Evolutionary conservation across 176 grass and related monocot species (phyloP).

Genomic region (Thinopyrum elongatum): DNA sequence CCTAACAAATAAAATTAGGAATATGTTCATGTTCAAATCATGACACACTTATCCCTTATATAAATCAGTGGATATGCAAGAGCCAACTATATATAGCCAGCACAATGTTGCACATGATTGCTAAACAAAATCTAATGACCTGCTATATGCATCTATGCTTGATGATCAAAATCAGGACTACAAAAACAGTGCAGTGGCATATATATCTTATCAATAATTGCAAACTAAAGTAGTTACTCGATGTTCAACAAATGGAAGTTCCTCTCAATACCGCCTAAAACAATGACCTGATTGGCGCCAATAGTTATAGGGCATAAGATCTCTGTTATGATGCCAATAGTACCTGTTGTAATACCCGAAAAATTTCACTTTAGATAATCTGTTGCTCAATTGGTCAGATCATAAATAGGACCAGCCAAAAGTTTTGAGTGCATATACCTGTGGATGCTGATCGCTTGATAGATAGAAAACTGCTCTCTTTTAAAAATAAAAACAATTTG

Average conservation of each 20-base stretch:
- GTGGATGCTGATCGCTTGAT: no score
- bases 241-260: not conserved
- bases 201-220: no score
- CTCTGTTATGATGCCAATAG: not conserved
- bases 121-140: not conserved
- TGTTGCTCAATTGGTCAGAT: no score
- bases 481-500: no score
- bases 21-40: not conserved
- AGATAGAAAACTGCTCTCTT: no score
- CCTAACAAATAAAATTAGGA: not conserved
- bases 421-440: no score
- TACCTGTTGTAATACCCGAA: not conserved
- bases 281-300: not conserved
- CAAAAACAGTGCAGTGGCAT: not conserved
- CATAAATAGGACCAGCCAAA: no score
- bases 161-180: not conserved
- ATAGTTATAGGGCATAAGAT: not conserved
- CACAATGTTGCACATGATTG: not conserved
- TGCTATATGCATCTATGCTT: not conserved
- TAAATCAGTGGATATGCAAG: not conserved
- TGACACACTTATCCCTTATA: not conserved
- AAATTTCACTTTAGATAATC: not conserved
- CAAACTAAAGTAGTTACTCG: no score
- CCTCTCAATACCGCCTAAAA: not conserved
- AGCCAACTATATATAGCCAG: not conserved